Conservation (phyloP, 257 asterid genomes). For the Mentha longifolia region DNA sequence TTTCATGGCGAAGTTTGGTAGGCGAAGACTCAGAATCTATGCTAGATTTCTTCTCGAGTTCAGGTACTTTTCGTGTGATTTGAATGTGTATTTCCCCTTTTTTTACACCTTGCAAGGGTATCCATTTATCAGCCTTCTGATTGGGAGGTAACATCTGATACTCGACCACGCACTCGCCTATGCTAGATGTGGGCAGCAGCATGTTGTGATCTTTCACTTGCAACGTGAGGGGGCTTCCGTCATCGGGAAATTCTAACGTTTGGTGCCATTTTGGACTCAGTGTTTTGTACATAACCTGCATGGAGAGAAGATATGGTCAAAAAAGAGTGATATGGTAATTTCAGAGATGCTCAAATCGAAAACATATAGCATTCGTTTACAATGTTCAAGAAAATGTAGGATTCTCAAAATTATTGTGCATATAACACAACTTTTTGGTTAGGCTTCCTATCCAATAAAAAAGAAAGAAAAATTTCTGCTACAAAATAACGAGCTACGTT, state of each 20-base stretch:
- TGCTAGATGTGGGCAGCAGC: constrained; percentile 70
- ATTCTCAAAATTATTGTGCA: background rate
- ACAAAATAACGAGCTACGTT: too few species aligned
- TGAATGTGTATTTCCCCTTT: constrained; percentile 91
- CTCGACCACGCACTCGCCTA: constrained; percentile 87
- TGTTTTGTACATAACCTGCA: constrained; percentile 76
- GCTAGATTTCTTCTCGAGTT: constrained; percentile 65
- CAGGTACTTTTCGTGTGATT: constrained; percentile 74
- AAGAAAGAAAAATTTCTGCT: too few species aligned
- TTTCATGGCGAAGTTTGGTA: constrained; percentile 53
- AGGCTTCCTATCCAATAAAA: too few species aligned
- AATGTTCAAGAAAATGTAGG: background rate
- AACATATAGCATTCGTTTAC: too few species aligned
- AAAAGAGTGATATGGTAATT: too few species aligned
- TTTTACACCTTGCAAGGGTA: constrained; percentile 92
- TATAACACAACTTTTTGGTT: too few species aligned
- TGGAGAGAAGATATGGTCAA: constrained; percentile 38
- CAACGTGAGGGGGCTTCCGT: constrained; percentile 79
- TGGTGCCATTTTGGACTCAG: constrained; percentile 91
- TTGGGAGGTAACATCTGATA: constrained; percentile 88
- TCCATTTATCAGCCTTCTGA: constrained; percentile 90
- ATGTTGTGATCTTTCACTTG: constrained; percentile 92
- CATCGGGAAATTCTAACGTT: constrained; percentile 87
- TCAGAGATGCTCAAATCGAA: too few species aligned
- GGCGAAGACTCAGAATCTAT: constrained; percentile 63